Evolutionary conservation across 768 basidiomycete genomes (phyloP), one percentile per base, ranked within the genome.

Genomic region (Phlegmacium glaucopus): DNA sequence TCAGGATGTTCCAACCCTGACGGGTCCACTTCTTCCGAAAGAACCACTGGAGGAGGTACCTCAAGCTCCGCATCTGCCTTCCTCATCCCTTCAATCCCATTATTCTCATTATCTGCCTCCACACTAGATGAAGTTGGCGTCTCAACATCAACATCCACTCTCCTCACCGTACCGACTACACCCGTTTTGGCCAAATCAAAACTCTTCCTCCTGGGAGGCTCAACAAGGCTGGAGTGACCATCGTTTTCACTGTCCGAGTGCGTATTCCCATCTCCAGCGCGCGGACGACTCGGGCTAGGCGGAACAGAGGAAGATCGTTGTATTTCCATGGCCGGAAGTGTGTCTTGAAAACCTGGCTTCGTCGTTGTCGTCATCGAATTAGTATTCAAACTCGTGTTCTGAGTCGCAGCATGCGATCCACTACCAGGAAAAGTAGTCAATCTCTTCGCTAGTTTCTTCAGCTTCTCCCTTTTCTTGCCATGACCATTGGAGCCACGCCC

Each of bases 361-460:
- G 30, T 32, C 8, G 30, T 8, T 13, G 32, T 11, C 32, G 32
- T 11, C 32, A 6, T 11, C 10, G 45, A 28, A 8, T 29, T 38
- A 1, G 45, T 17, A 29, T 39, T 39, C 8, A 6, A 50, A 34
- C 6, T 34, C n/a, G 32, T 2, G 10, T 6, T 34, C 32, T 5
- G 22, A 22, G 22, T 22, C 22, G 22, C 22, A 22, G 22, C 22
- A 22, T 22, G 22, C 22, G 22, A 22, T 22, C 22, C 22, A n/a
- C 32, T 12, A 8, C 53, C 54, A 8, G 66, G 70, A 49, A 75
- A 72, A 8, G 66, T 65, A 22, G 75, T 72, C 46, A 89, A 68
- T 55, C 76, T 78, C 57, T 80, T 83, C 13, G 88, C 89, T 39
- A 94, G 69, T 41, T 79, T 82, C 64, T 81, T 85, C 50, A 95